Evolutionary conservation across 129 eudicot species (phyloP).

Genomic region (Helianthus tuberosus): DNA sequence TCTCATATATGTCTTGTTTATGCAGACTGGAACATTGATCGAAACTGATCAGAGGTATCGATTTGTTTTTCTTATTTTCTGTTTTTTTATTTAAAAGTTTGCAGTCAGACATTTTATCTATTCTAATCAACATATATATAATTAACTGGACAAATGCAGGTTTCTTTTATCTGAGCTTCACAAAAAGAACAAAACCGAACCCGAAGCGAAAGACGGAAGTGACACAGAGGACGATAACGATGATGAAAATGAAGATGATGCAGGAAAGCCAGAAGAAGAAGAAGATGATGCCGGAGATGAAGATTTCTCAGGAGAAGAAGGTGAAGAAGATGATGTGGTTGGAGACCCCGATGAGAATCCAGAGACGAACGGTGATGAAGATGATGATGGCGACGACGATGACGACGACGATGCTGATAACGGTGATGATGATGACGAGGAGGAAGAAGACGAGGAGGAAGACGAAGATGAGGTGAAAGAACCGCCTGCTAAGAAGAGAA

Average conservation of each 20-base stretch:
- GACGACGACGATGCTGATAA: conserved; percentile 53
- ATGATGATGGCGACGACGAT: conserved; percentile 36
- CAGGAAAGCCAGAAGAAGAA: conserved; percentile 54
- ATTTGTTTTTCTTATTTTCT: background rate
- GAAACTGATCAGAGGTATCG: conserved; percentile 48
- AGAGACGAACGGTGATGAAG: conserved; percentile 66
- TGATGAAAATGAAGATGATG: conserved; percentile 51
- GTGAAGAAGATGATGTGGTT: conserved; percentile 54
- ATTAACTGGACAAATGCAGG: conserved; percentile 33
- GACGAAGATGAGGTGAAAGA: conserved; percentile 49
- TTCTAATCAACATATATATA: background rate
- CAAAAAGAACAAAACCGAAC: conserved; percentile 45
- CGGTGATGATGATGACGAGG: conserved; percentile 60
- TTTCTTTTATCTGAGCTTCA: conserved; percentile 60
- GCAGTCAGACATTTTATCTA: background rate
- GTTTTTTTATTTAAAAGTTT: background rate
- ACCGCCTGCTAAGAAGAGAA: conserved; percentile 93
- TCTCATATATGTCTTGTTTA: conserved; percentile 3
- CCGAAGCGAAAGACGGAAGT: conserved; percentile 71
- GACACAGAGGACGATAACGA: conserved; percentile 74
- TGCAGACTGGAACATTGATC: conserved; percentile 48
- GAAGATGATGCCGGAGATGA: conserved; percentile 83
- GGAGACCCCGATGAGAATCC: conserved; percentile 70
- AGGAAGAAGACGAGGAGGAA: conserved; percentile 66
- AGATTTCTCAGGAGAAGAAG: conserved; percentile 85